Evolutionary conservation across 257 asterid genomes (phyloP), one percentile per base, ranked within the genome.

Genomic region (Solanum ossicruentum): DNA sequence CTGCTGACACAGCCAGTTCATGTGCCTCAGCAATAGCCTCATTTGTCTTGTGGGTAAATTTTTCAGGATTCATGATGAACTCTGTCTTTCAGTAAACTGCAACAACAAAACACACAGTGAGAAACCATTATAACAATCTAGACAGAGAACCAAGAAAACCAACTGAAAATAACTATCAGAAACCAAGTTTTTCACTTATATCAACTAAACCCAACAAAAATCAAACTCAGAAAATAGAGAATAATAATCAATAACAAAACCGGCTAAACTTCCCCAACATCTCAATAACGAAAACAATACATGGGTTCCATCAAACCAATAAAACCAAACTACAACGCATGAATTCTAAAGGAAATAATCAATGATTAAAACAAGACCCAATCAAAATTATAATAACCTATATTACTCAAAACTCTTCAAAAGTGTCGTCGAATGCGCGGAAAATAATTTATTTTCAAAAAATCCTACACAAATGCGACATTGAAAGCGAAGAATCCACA

Each of bases 1-100:
- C 95, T 8, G 91, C 84, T 39, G 82, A 89, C 89, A 87, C 84
- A 1, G 97, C 96, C n/a, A 90, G 89, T 80, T 89, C 94, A 65
- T 93, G 95, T 52, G 97, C 94, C 16, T 86, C 90, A 17, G 93
- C 94, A 12, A 93, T 89, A 41, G 93, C 87, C 81, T 93, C 95
- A 56, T 92, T 93, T 3, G 94, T 92, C 89, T 93, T 93, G 92
- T 93, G 93, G 16, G 97, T 93, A 82, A 93, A 92, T 51, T 90
- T 93, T 7, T 92, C 97, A 2, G 97, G 96, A 91, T 93, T 93
- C 97, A 93, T 92, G 66, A 67, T 69, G 66, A 83, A 51, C 13
- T 39, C 6, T n/a, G 23, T 51, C 18, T 66, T 83, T 36, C 80
- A 17, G 54, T 12, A 9, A 78, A 52, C 83, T 78, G 83, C 47